These are phyloP conservation scores for Lepidium aucheri DNA, from an alignment of 345 rosid genomes.

Conservation along the genomic window DNA sequence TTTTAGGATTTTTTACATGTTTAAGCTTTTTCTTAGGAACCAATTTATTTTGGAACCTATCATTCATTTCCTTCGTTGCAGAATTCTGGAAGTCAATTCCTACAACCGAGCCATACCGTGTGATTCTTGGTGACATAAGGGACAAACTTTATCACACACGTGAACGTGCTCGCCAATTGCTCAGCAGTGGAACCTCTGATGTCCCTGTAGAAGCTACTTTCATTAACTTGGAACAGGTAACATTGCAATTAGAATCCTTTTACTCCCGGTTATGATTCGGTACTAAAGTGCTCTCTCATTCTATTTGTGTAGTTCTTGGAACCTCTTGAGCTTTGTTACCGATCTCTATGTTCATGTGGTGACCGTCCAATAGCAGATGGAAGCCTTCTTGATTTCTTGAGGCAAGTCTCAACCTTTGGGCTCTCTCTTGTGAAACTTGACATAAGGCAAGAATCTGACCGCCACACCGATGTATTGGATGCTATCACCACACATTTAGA, in stretches of 20 bases:
- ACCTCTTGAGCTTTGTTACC: slow-evolving; percentile 93
- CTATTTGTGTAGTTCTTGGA: slow-evolving; percentile 69
- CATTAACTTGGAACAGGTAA: slow-evolving; percentile 72
- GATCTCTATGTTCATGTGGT: slow-evolving; percentile 85
- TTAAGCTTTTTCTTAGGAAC: too few relatives aligned
- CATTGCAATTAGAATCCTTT: background rate
- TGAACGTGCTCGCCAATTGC: slow-evolving; percentile 81
- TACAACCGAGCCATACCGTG: slow-evolving; percentile 88
- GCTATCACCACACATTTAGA: slow-evolving; percentile 79
- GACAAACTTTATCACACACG: slow-evolving; percentile 87
- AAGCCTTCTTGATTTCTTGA: slow-evolving; percentile 93
- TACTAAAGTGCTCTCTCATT: slow-evolving; percentile 1
- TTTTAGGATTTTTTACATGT: background rate
- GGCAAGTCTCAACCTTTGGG: slow-evolving; percentile 97
- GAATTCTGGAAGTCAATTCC: slow-evolving; percentile 95
- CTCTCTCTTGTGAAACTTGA: slow-evolving; percentile 92
- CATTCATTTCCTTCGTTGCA: slow-evolving; percentile 22
- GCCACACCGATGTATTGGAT: slow-evolving; percentile 92
- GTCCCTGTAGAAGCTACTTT: slow-evolving; percentile 77
- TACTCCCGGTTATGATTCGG: background rate
- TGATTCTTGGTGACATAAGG: slow-evolving; percentile 85
- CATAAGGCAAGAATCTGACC: slow-evolving; percentile 93
- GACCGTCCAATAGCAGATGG: slow-evolving; percentile 97
- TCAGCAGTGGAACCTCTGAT: slow-evolving; percentile 71
- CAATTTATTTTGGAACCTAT: background rate